These are phyloP conservation scores for Yamadazyma membranifaciens DNA, from an alignment of 1,139 yeast species.

Conservation along the genomic window DNA sequence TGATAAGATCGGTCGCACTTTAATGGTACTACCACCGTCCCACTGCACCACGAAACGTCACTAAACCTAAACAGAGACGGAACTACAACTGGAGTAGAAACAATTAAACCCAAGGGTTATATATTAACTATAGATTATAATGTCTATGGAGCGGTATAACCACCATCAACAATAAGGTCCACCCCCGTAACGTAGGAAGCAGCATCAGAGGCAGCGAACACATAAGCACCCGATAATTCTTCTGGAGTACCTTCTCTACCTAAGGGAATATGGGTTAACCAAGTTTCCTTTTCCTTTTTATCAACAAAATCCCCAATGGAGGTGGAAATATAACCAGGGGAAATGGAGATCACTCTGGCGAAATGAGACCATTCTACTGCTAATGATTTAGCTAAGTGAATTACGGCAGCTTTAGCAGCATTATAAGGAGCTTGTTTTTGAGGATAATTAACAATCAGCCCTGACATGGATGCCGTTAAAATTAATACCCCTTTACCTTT, in stretches of 20 bases:
- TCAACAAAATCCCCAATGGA: conserved; percentile 51
- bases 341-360: conserved; percentile 72
- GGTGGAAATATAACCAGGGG: conserved; percentile 74
- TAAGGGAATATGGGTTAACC: conserved; percentile 62
- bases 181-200: conserved; percentile 82
- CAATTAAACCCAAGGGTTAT: neutral
- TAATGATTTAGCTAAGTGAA: conserved; percentile 72
- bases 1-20: neutral
- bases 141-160: conserved; percentile 52
- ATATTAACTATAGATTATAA: too few species aligned
- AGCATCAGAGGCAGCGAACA: conserved; percentile 80
- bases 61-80: too few species aligned
- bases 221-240: conserved; percentile 81
- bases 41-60: too few species aligned
- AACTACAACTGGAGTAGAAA: neutral
- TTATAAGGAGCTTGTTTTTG: conserved; percentile 85
- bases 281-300: conserved; percentile 25
- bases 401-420: conserved; percentile 83
- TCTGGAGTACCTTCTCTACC: conserved; percentile 77
- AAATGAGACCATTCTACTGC: conserved; percentile 86
- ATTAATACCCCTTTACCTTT: conserved; percentile 72
- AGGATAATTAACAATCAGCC: conserved; percentile 77
- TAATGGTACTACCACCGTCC: too few species aligned
- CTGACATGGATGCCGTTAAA: conserved; percentile 84
- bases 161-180: conserved; percentile 85